Percentiles rank a stretch among this genome's conserved stretches.
Conservation (phyloP, 1,139 yeast genomes). For the Pichia sp. region DNA sequence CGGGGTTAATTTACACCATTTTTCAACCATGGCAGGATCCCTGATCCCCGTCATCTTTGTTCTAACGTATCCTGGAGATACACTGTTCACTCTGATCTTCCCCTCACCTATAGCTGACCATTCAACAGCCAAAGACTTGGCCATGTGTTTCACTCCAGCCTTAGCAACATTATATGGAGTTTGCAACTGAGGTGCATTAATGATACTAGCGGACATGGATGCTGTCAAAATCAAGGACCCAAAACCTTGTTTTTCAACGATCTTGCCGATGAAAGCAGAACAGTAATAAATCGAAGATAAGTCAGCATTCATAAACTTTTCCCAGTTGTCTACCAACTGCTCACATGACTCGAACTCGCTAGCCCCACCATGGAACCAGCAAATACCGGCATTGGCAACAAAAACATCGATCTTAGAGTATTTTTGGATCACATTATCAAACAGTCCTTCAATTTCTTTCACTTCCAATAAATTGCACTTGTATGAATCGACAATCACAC, state of each 20-base stretch:
- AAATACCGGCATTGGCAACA: slow-evolving; percentile 66
- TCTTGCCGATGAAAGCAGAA: slow-evolving; percentile 48
- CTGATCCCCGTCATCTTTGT: slow-evolving; percentile 42
- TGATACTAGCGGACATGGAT: slow-evolving; percentile 56
- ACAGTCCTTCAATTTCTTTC: slow-evolving; percentile 39
- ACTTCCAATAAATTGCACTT: slow-evolving; percentile 46
- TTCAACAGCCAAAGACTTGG: slow-evolving; percentile 50
- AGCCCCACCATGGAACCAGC: slow-evolving; percentile 50
- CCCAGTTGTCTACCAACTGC: slow-evolving; percentile 45
- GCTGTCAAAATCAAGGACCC: slow-evolving; percentile 65
- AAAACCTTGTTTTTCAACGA: slow-evolving; percentile 42
- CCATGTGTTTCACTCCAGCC: slow-evolving; percentile 54
- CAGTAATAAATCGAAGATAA: slow-evolving; percentile 58
- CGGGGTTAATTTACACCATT: slow-evolving; percentile 70
- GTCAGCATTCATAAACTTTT: slow-evolving; percentile 46
- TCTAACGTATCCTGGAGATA: slow-evolving; percentile 53
- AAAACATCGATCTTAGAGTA: slow-evolving; percentile 59
- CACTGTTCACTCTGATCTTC: slow-evolving; percentile 48
- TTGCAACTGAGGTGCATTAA: slow-evolving; percentile 52
- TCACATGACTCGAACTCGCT: slow-evolving; percentile 39
- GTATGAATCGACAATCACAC: slow-evolving; percentile 45
- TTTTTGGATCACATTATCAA: slow-evolving; percentile 43
- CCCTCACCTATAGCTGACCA: slow-evolving; percentile 39
- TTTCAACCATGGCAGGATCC: slow-evolving; percentile 30
- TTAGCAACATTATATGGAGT: slow-evolving; percentile 56